Conservation (phyloP, 768 basidiomycete genomes). For the Kwoniella newhampshirensis region DNA sequence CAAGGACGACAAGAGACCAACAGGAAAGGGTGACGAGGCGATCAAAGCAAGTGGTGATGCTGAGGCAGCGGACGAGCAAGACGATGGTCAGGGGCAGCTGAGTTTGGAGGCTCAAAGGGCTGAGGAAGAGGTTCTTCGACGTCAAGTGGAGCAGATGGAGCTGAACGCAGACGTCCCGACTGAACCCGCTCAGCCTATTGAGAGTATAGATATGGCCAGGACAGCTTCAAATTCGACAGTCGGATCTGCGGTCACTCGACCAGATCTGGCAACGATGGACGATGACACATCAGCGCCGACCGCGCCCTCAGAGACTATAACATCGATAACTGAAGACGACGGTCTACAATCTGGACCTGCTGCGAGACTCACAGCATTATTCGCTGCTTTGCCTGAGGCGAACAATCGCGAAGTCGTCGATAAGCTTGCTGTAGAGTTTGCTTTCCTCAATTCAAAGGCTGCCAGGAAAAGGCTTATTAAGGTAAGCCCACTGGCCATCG, state of each 20-base stretch:
- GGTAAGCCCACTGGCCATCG: constrained; percentile 56
- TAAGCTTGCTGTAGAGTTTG: constrained; percentile 92
- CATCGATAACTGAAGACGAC: constrained; percentile 52
- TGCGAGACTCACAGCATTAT: constrained; percentile 83
- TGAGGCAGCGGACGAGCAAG: constrained; percentile 17
- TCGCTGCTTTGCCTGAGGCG: constrained; percentile 89
- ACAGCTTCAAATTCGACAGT: constrained; percentile 16
- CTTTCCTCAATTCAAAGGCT: constrained; percentile 93
- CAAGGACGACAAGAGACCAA: constrained; percentile 54
- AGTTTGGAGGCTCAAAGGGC: constrained; percentile 54
- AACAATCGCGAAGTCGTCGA: constrained; percentile 86
- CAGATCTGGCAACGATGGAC: background rate
- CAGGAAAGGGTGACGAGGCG: constrained; percentile 23
- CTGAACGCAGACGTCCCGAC: constrained; percentile 13
- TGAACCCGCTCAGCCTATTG: background rate
- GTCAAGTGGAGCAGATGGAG: constrained; percentile 75
- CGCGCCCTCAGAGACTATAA: constrained; percentile 3
- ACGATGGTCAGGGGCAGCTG: constrained; percentile 55
- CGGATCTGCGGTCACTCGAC: constrained; percentile 7
- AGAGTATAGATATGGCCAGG: constrained; percentile 26
- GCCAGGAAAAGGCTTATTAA: constrained; percentile 86
- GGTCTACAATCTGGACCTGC: constrained; percentile 83
- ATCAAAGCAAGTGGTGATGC: constrained; percentile 47
- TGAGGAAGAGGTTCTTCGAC: constrained; percentile 65
- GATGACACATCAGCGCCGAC: background rate